Conservation (phyloP, 352 stramenopile species). For the Phytopythium oedochilum region DNA sequence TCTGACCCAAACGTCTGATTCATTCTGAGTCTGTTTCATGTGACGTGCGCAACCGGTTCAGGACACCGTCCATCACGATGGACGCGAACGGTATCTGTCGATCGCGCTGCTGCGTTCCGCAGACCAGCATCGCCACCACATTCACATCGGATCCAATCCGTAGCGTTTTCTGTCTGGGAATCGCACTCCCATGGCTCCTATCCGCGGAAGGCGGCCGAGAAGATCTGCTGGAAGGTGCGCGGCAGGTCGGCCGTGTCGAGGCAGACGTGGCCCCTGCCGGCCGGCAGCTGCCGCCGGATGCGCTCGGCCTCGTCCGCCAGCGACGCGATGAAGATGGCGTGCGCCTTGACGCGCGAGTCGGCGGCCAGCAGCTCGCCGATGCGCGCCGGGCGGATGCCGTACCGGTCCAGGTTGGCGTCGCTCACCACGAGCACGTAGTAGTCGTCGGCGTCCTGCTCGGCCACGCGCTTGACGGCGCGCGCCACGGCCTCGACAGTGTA, state of each 20-base stretch:
- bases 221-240: conserved; percentile 84
- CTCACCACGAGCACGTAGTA: conserved; percentile 92
- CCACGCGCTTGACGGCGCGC: conserved; percentile 65
- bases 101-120: no score
- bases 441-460: conserved; percentile 59
- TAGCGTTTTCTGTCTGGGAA: no score
- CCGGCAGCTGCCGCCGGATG: conserved; percentile 58
- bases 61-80: no score
- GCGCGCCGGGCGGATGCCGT: conserved; percentile 69
- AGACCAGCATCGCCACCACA: no score
- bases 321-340: conserved; percentile 83
- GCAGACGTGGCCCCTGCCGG: conserved; percentile 70
- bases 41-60: no score
- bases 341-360: conserved; percentile 56
- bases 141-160: no score
- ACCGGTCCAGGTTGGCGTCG: conserved; percentile 94
- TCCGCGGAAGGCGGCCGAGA: conserved; percentile 45
- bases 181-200: background rate
- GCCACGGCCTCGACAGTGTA: conserved; percentile 92
- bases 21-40: no score
- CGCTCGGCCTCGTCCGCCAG: conserved; percentile 76
- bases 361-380: conserved; percentile 49
- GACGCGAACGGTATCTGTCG: no score
- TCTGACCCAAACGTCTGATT: no score
- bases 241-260: conserved; percentile 77